Evolutionary conservation across 1,284 basidiomycete species (phyloP), one percentile per base, ranked within the genome.

Genomic region (Malassezia brasiliensis): DNA sequence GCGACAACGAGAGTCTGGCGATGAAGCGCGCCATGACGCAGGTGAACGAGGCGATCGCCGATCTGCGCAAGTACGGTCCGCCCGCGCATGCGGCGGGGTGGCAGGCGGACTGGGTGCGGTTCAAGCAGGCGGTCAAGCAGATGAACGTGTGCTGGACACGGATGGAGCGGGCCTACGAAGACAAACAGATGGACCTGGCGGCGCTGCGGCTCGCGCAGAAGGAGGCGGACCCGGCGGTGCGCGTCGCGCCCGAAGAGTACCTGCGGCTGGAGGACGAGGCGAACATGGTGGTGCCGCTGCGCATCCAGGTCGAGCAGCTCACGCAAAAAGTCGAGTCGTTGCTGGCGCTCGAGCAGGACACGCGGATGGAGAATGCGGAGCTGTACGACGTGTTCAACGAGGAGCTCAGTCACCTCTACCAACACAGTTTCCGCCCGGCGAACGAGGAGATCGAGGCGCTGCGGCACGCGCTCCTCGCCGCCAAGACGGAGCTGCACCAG

Each of bases 321-420:
- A 54, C 52, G 31, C 56, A 68, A 32, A 66, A 66, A 39, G 67
- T 65, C 50, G 64, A 64, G 31, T 48, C 68, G n/a, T 48, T 73
- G 19, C 60, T 61, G 11, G 64, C 63, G 25, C 59, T 73, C 25
- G 71, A 74, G 53, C 52, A 62, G 22, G 70, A 73, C 45, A 68
- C 64, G 3, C 62, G 69, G 2, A 45, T 70, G 35, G 72, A 74
- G 51, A 72, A 74, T 48, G 67, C 70, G 14, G 69, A 68, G 57
- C 56, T 73, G n/a, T 68, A 73, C 58, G 62, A 65, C 45, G 60
- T 62, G 12, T 74, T 73, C 61, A 74, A 74, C 52, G 72, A 74
- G 44, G 72, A 74, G 55, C 52, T 74, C 9, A 66, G 68, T 45
- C 37, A 60, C 44, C 56, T 74, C 15, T 74, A 72, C 61, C 63